phyloP scores from a whole-genome alignment of 2,329 filamentous ascomycete genomes.

The Neopestalotiopsis clavispora region DNA sequence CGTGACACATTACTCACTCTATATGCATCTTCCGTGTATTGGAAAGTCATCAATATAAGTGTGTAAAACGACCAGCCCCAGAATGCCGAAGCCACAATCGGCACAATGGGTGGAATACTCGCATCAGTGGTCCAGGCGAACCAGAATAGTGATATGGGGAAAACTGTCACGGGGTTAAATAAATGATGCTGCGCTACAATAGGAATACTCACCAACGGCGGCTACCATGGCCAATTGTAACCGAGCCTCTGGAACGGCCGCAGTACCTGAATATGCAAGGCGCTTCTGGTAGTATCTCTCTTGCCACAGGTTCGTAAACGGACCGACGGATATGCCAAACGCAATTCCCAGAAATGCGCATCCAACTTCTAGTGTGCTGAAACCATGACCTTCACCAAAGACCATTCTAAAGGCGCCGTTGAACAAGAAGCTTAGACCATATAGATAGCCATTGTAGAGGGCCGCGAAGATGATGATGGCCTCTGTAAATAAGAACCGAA shows the following conservation, averaged over 20 bases:
- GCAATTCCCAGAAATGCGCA: conserved; percentile 43
- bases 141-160: conserved; percentile 39
- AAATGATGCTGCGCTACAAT: not conserved
- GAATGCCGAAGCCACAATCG: conserved; percentile 52
- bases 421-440: conserved; percentile 54
- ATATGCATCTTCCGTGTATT: conserved; percentile 54
- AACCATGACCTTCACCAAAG: conserved; percentile 49
- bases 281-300: conserved; percentile 44
- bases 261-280: conserved; percentile 34
- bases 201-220: conserved; percentile 36
- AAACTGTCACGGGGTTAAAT: conserved; percentile 22
- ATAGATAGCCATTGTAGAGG: conserved; percentile 53
- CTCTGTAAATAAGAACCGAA: conserved; percentile 50
- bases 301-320: conserved; percentile 49
- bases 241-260: conserved; percentile 46
- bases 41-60: conserved; percentile 53
- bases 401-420: conserved; percentile 54
- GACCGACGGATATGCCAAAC: conserved; percentile 45
- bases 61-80: conserved; percentile 57
- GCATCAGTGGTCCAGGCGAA: conserved; percentile 40
- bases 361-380: conserved; percentile 43
- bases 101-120: conserved; percentile 46
- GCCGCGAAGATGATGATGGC: conserved; percentile 53
- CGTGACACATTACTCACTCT: conserved; percentile 23
- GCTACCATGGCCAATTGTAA: conserved; percentile 45